These are phyloP conservation scores for Fusarium abutilonis DNA, from an alignment of 2,329 filamentous ascomycete genomes.

Conservation along the genomic window DNA sequence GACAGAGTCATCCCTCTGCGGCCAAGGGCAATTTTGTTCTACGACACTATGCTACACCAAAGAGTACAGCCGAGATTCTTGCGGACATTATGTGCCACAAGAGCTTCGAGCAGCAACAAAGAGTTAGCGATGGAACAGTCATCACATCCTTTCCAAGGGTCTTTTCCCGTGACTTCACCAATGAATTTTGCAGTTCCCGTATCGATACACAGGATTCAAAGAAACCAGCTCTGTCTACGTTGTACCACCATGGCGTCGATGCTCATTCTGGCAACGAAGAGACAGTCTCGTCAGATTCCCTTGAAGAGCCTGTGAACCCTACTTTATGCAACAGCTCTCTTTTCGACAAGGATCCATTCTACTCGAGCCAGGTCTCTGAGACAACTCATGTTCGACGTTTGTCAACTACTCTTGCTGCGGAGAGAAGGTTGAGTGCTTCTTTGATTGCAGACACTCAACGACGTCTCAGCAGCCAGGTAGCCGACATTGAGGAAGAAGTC, in stretches of 20 bases:
- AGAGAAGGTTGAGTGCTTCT: constrained; percentile 39
- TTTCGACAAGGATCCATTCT: constrained; percentile 43
- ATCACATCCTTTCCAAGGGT: constrained; percentile 52
- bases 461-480: constrained; percentile 42
- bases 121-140: constrained; percentile 36
- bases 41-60: constrained; percentile 36
- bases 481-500: constrained; percentile 10
- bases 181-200: constrained; percentile 47
- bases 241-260: constrained; percentile 49
- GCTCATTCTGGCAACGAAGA: constrained; percentile 39
- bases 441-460: constrained; percentile 42
- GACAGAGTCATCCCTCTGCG: constrained; percentile 20
- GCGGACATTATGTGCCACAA: constrained; percentile 35
- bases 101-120: constrained; percentile 24
- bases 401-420: constrained; percentile 6
- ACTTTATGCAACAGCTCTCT: constrained; percentile 26
- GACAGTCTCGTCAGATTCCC: constrained; percentile 7
- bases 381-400: neutral
- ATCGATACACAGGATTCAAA: constrained; percentile 29
- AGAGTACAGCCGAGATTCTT: constrained; percentile 33
- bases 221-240: constrained; percentile 9
- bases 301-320: constrained; percentile 25
- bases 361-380: neutral
- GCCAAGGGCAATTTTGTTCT: constrained; percentile 29
- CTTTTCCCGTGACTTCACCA: constrained; percentile 46